Evolutionary conservation across 2,329 filamentous ascomycete genomes (phyloP).

Genomic region (Colletotrichum sp.): DNA sequence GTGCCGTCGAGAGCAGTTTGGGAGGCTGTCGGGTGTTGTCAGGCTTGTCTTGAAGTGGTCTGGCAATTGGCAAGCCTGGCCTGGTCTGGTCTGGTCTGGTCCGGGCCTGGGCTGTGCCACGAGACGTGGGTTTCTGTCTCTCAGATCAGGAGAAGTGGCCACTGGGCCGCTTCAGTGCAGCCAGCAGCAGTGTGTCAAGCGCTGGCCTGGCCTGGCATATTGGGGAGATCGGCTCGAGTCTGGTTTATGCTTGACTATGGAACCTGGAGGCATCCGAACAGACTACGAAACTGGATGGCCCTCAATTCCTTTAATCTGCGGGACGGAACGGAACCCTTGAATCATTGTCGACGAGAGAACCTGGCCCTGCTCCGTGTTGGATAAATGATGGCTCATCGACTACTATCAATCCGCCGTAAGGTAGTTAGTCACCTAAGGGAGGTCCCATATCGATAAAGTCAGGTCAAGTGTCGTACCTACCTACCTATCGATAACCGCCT

Average conservation of each 20-base stretch:
- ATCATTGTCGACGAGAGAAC: background rate
- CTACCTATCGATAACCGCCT: background rate
- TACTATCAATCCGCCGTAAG: background rate
- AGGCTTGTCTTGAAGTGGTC: background rate
- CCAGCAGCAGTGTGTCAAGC: background rate
- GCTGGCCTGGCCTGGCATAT: background rate
- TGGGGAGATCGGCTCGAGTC: conserved; percentile 8
- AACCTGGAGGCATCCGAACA: conserved; percentile 14
- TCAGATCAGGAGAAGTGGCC: background rate
- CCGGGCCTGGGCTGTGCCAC: background rate
- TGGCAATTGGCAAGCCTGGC: conserved; percentile 10
- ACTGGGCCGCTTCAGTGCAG: background rate
- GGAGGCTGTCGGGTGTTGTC: background rate
- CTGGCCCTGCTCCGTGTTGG: background rate
- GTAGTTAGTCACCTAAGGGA: background rate
- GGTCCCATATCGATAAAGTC: background rate
- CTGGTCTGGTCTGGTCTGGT: background rate
- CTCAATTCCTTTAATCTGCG: conserved; percentile 2
- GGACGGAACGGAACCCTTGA: conserved; percentile 4
- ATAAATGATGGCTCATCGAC: background rate
- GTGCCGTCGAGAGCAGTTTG: background rate
- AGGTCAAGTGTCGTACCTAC: background rate
- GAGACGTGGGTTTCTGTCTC: background rate
- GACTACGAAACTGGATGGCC: conserved; percentile 3
- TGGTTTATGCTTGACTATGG: conserved; percentile 16